Percentiles rank a stretch among this genome's conserved stretches.
Evolutionary conservation across 2,329 filamentous ascomycete genomes (phyloP).

Genomic region (Leptosphaerulina australis): DNA sequence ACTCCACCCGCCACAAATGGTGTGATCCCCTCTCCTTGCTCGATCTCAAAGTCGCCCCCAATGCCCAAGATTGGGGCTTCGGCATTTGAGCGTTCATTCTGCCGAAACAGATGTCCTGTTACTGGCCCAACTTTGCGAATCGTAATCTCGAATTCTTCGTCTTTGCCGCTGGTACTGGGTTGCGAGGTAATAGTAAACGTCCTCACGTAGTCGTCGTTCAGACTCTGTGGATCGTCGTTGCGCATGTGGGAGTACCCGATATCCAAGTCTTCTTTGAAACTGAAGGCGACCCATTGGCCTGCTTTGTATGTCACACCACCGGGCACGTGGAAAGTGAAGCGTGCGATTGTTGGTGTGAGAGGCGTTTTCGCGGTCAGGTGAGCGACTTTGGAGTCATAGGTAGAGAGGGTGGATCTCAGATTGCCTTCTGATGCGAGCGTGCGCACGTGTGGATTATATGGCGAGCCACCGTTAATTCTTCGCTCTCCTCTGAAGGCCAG

Average conservation of each 20-base stretch:
- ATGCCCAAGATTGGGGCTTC: slow-evolving; percentile 74
- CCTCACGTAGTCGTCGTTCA: slow-evolving; percentile 84
- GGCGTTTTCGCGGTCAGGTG: slow-evolving; percentile 63
- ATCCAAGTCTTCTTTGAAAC: slow-evolving; percentile 72
- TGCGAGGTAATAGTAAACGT: slow-evolving; percentile 80
- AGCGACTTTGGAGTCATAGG: slow-evolving; percentile 51
- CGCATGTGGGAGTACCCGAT: slow-evolving; percentile 82
- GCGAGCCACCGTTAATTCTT: slow-evolving; percentile 67
- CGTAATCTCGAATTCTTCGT: slow-evolving; percentile 71
- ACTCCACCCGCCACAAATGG: slow-evolving; percentile 79
- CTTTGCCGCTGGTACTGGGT: slow-evolving; percentile 41
- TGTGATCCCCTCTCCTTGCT: slow-evolving; percentile 45
- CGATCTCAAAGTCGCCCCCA: slow-evolving; percentile 66
- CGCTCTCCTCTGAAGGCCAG: slow-evolving; percentile 70
- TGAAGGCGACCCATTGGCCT: slow-evolving; percentile 79
- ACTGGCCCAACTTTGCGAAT: slow-evolving; percentile 71
- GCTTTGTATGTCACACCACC: slow-evolving; percentile 61
- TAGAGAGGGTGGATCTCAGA: slow-evolving; percentile 23
- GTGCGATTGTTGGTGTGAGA: slow-evolving; percentile 70
- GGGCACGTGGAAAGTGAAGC: slow-evolving; percentile 64
- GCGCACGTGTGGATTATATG: slow-evolving; percentile 79
- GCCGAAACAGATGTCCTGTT: slow-evolving; percentile 68
- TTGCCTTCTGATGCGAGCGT: slow-evolving; percentile 65
- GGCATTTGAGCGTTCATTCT: slow-evolving; percentile 60
- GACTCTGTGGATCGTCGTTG: slow-evolving; percentile 75